These are phyloP conservation scores for Lignosus rhinocerotis DNA, from an alignment of 1,284 basidiomycete species.

Conservation along the genomic window DNA sequence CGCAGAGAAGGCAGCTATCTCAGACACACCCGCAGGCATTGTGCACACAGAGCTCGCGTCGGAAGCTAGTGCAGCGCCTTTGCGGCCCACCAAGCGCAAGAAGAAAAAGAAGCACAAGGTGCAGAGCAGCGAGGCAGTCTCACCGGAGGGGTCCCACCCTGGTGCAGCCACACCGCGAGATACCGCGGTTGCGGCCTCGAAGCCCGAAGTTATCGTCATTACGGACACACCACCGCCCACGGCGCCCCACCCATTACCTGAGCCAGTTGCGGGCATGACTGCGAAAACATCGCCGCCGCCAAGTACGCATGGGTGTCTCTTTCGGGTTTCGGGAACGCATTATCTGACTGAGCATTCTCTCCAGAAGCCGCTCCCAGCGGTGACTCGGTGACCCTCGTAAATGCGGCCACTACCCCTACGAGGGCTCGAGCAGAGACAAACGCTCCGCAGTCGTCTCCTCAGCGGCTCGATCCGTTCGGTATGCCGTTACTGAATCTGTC, in stretches of 20 bases:
- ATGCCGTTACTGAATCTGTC: conserved; percentile 56
- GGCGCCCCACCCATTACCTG: not conserved
- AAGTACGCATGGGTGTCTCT: not conserved
- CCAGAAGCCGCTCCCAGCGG: not conserved
- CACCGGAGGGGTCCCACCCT: not conserved
- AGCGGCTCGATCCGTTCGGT: conserved; percentile 7
- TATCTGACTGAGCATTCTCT: not conserved
- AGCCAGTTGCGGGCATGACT: not conserved
- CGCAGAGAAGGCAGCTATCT: not conserved
- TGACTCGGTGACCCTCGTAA: too few relatives aligned
- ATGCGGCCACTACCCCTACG: not conserved
- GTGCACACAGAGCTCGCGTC: conserved; percentile 9
- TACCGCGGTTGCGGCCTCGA: not conserved
- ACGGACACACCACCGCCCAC: not conserved
- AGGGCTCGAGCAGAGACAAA: not conserved
- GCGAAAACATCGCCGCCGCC: not conserved
- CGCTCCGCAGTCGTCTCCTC: not conserved
- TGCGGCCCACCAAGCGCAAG: conserved; percentile 49
- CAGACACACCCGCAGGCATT: not conserved
- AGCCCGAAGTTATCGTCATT: not conserved
- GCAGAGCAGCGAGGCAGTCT: conserved; percentile 23
- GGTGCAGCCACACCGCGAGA: not conserved
- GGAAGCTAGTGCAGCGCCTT: conserved; percentile 31
- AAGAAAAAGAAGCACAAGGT: conserved; percentile 55
- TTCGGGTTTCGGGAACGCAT: not conserved